Evolutionary conservation across 208 protist species (phyloP), one percentile per base, ranked within the genome.

Genomic region (Hexamita inflata): DNA sequence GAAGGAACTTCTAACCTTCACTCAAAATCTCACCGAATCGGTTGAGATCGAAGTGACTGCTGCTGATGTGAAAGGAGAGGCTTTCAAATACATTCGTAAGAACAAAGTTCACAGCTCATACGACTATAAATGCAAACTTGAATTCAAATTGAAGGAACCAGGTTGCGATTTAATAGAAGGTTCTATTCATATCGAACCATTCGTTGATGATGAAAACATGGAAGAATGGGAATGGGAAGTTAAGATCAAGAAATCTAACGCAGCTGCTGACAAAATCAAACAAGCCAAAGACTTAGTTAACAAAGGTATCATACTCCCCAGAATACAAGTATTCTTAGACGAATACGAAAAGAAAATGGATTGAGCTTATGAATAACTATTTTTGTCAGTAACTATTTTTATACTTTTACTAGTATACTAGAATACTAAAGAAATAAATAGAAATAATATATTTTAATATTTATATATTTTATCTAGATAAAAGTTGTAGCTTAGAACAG

Each of bases 61-160:
- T 24, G 45, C 4, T 19, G 45, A 53, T 24, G 45, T 53, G 4
- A 40, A 49, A 57, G 64, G 64, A 2, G 64, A 70, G 64, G 64
- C 64, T 38, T 70, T 70, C 35, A 70, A 70, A 38, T 45, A 45
- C n/a, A 34, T 70, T n/a, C 64, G 64, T 45, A 70, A 70, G 64
- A 38, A 38, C 11, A 70, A 70, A 34, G 19, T 70, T n/a, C 11
- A 34, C 4, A 32, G 19, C n/a, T 70, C 64, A n/a, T 70, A 45
- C n/a, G 64, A 70, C 35, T 70, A 45, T 38, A 70, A 70, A 38
- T 28, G 11, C 15, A 70, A 70, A 38, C 2, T 70, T 2, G 42
- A 57, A 30, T n/a, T 49, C 11, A 70, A 9, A 15, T 57, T 32
- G 4, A n/a, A 45, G 35, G 64, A 11, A 30, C 7, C 64, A 45